Evolutionary conservation across 306 rosid genomes (phyloP).

Genomic region (Parietaria judaica): DNA sequence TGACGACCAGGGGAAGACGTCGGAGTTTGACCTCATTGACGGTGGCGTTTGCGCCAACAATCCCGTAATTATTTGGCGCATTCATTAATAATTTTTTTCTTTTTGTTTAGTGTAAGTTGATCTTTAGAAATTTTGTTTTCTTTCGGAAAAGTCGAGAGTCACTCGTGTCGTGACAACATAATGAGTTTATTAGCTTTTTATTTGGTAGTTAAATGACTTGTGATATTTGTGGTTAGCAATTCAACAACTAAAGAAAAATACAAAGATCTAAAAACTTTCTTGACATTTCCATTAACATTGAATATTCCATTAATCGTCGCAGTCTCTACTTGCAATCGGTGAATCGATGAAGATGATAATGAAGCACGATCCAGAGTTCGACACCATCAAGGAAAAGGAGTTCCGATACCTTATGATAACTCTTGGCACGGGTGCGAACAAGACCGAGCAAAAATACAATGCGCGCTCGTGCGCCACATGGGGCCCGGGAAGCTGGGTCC

Average conservation of each 20-base stretch:
- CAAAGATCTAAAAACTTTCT: too few relatives aligned
- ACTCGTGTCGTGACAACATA: too few relatives aligned
- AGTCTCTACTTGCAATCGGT: constrained; percentile 40
- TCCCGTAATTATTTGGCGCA: constrained; percentile 9
- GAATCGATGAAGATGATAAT: constrained; percentile 27
- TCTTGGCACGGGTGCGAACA: constrained; percentile 40
- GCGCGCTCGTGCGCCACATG: constrained; percentile 33
- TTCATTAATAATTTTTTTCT: background rate
- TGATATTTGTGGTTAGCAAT: too few relatives aligned
- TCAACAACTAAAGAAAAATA: too few relatives aligned
- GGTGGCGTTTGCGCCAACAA: constrained; percentile 32
- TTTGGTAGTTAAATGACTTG: too few relatives aligned
- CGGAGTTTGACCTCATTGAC: constrained; percentile 25
- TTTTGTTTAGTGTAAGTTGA: background rate
- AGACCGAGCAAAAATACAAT: constrained; percentile 20
- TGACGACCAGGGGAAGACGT: constrained; percentile 4
- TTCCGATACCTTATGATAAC: constrained; percentile 37
- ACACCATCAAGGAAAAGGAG: background rate
- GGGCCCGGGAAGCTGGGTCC: constrained; percentile 33
- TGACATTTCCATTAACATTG: background rate
- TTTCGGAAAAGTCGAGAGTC: too few relatives aligned
- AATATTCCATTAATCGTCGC: background rate
- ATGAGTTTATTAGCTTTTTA: too few relatives aligned
- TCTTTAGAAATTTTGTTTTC: too few relatives aligned
- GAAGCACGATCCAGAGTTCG: constrained; percentile 17